A percentile compares a stretch with the other conserved stretches of the same genome.
Conservation (phyloP, 2,329 filamentous ascomycete genomes). For the Pezicula radicicola region DNA sequence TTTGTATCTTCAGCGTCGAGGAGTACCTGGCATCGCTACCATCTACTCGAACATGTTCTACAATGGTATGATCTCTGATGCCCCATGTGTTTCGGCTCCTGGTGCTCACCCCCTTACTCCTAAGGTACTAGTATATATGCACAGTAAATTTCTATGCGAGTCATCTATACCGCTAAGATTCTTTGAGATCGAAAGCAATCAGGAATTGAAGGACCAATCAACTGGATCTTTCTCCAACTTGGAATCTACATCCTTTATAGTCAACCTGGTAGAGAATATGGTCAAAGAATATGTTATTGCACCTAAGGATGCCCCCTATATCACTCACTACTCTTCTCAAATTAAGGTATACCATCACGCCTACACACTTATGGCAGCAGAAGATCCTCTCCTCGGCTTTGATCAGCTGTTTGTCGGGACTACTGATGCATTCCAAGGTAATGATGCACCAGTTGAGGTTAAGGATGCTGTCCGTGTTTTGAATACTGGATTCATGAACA, state of each 20-base stretch:
- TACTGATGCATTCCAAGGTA: neutral
- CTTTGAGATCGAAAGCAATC: too few relatives aligned
- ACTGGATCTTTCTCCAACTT: neutral
- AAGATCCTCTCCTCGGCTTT: neutral
- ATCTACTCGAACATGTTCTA: neutral
- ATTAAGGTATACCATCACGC: neutral
- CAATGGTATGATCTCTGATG: neutral
- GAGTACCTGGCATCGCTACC: neutral
- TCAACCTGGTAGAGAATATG: neutral
- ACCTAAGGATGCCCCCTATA: neutral
- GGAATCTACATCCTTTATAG: neutral
- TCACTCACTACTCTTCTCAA: neutral
- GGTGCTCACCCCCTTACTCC: neutral
- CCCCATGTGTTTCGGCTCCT: neutral
- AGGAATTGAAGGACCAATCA: neutral
- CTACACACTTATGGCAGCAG: neutral
- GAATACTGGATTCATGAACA: neutral
- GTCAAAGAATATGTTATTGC: neutral
- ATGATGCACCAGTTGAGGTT: neutral
- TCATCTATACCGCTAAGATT: neutral
- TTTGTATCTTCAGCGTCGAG: neutral
- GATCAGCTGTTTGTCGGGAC: neutral
- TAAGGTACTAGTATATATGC: neutral
- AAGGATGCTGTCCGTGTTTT: neutral
- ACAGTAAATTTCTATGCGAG: neutral